A percentile compares a stretch with the other conserved stretches of the same genome.
Conservation (phyloP, 176 grass and related monocot genomes). For the Chloris gayana region DNA sequence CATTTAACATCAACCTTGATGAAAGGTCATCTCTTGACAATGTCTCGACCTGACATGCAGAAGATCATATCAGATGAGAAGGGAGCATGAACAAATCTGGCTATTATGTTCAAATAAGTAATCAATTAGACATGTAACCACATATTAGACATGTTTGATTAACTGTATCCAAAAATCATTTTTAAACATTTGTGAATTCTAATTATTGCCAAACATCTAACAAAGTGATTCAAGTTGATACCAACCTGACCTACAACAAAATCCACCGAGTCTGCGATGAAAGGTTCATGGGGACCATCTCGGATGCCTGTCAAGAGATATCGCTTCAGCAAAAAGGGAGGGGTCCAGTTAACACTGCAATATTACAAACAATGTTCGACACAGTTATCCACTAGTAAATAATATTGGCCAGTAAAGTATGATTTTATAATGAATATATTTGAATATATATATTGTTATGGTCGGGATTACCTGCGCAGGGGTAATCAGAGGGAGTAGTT, state of each 20-base stretch:
- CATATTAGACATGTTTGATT: conserved; percentile 1
- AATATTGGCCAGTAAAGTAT: conserved; percentile 2
- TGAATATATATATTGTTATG: not conserved
- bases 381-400: conserved; percentile 13
- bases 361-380: conserved; percentile 35
- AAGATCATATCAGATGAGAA: conserved; percentile 28
- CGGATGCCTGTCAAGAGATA: conserved; percentile 93
- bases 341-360: conserved; percentile 95
- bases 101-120: not conserved
- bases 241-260: conserved; percentile 91
- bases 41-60: conserved; percentile 72
- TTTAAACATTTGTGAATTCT: not conserved
- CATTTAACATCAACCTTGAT: conserved; percentile 95
- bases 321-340: conserved; percentile 97
- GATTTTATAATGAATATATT: not conserved
- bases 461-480: too few species aligned
- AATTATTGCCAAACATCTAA: conserved; percentile 15
- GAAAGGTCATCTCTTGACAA: conserved; percentile 88
- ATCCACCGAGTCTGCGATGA: conserved; percentile 97
- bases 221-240: conserved; percentile 12
- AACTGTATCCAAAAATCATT: conserved; percentile 2
- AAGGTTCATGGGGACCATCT: conserved; percentile 93
- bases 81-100: not conserved
- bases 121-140: not conserved
- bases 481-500: too few species aligned